Conservation (phyloP, 768 basidiomycete genomes). For the Aureoboletus auriporus region DNA sequence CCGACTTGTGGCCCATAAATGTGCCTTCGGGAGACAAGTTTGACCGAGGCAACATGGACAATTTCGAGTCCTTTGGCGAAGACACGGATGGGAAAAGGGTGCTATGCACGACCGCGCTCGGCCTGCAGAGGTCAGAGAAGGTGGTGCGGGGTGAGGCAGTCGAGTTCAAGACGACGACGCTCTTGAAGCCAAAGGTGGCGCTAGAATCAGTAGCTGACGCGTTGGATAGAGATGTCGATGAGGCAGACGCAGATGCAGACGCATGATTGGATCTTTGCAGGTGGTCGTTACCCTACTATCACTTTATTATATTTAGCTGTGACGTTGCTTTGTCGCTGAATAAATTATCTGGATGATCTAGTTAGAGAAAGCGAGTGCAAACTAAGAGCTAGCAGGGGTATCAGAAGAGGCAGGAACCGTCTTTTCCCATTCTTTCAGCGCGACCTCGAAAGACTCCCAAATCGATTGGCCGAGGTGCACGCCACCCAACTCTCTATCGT, state of each 20-base stretch:
- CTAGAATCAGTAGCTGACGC: constrained; percentile 34
- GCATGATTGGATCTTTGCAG: too few relatives aligned
- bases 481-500: constrained; percentile 71
- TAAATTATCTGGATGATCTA: constrained; percentile 22
- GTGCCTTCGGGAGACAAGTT: constrained; percentile 40
- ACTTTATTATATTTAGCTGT: constrained; percentile 27
- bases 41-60: constrained; percentile 42
- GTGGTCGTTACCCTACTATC: constrained; percentile 9
- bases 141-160: constrained; percentile 34
- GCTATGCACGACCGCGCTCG: constrained; percentile 57
- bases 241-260: too few relatives aligned
- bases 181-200: constrained; percentile 56
- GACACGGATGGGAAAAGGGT: constrained; percentile 26
- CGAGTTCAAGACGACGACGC: constrained; percentile 45
- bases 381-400: constrained; percentile 15
- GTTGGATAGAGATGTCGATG: constrained; percentile 23
- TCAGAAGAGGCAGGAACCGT: constrained; percentile 21
- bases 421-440: constrained; percentile 64
- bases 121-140: constrained; percentile 40
- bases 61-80: constrained; percentile 30
- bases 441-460: constrained; percentile 74
- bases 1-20: constrained; percentile 51
- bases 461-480: constrained; percentile 62
- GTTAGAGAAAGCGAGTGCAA: constrained; percentile 3
- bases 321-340: constrained; percentile 9